Percentiles rank a stretch among this genome's conserved stretches.
Evolutionary conservation across 352 stramenopile species (phyloP).

Genomic region (Globisporangium middletonii): DNA sequence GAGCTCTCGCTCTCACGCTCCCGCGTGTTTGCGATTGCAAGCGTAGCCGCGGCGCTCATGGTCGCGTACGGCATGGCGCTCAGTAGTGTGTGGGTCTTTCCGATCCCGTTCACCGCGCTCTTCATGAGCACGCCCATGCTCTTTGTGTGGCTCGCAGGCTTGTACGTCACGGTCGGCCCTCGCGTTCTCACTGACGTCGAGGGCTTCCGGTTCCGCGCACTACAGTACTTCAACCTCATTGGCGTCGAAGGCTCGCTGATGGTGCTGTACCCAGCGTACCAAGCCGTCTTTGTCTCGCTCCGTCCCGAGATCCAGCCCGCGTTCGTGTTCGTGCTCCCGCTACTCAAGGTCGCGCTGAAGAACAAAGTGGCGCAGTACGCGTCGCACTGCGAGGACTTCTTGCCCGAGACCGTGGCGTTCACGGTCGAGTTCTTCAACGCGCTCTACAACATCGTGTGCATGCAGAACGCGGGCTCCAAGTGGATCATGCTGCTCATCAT

Average conservation of each 20-base stretch:
- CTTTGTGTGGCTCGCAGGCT: neutral
- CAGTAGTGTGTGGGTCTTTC: conserved; percentile 14
- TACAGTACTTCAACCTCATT: conserved; percentile 12
- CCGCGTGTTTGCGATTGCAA: no score
- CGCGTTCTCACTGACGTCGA: conserved; percentile 13
- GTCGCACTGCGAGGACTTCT: conserved; percentile 22
- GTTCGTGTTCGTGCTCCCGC: conserved; percentile 14
- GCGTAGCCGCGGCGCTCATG: neutral
- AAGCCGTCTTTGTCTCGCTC: conserved; percentile 11
- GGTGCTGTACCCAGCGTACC: conserved; percentile 16
- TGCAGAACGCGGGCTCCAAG: conserved; percentile 14
- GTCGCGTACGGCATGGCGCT: conserved; percentile 9
- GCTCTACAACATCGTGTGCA: conserved; percentile 30
- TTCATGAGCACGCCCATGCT: conserved; percentile 9
- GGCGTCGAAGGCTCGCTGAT: conserved; percentile 9
- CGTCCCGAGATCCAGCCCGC: neutral
- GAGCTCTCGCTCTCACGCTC: neutral
- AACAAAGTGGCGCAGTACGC: conserved; percentile 17
- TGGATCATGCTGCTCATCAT: neutral
- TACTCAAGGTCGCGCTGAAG: conserved; percentile 17
- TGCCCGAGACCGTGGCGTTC: conserved; percentile 30
- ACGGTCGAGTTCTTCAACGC: conserved; percentile 36
- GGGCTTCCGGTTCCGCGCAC: conserved; percentile 10
- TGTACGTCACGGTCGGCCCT: no score
- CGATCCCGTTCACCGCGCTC: conserved; percentile 21